Percentiles rank a stretch among this genome's conserved stretches.
Conservation (phyloP, 371 early-diverging fungal genomes). For the Phascolomyces articulosus region DNA sequence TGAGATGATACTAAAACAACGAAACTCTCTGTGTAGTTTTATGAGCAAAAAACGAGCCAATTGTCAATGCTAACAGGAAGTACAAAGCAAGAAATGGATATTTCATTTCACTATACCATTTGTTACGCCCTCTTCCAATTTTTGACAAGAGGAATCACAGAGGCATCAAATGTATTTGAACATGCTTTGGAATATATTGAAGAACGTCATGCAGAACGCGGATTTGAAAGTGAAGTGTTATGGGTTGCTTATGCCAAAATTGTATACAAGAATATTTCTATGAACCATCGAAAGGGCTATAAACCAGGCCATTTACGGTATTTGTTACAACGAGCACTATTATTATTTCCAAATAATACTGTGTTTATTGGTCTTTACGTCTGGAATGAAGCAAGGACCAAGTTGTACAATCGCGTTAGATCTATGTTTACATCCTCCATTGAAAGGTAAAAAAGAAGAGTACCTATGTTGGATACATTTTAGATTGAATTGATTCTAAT, state of each 20-base stretch:
- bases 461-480: too few species aligned
- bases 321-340: conserved; percentile 47
- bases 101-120: conserved; percentile 37
- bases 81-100: conserved; percentile 24
- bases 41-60: conserved; percentile 30
- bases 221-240: conserved; percentile 42
- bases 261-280: conserved; percentile 43
- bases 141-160: conserved; percentile 48
- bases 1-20: too few species aligned
- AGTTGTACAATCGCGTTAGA: conserved; percentile 68
- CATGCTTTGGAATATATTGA: conserved; percentile 41
- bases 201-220: conserved; percentile 41
- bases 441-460: conserved; percentile 7
- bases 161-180: conserved; percentile 55
- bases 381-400: conserved; percentile 70
- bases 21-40: conserved; percentile 29
- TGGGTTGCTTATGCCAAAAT: conserved; percentile 50
- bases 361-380: conserved; percentile 61
- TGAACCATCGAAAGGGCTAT: conserved; percentile 31
- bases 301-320: conserved; percentile 57
- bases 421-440: conserved; percentile 44
- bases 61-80: conserved; percentile 23
- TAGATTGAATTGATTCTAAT: too few species aligned
- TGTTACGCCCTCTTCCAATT: conserved; percentile 64
- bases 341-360: conserved; percentile 62